phyloP scores from a whole-genome alignment of 371 early-diverging fungal species.

The Mortierella sp. region DNA sequence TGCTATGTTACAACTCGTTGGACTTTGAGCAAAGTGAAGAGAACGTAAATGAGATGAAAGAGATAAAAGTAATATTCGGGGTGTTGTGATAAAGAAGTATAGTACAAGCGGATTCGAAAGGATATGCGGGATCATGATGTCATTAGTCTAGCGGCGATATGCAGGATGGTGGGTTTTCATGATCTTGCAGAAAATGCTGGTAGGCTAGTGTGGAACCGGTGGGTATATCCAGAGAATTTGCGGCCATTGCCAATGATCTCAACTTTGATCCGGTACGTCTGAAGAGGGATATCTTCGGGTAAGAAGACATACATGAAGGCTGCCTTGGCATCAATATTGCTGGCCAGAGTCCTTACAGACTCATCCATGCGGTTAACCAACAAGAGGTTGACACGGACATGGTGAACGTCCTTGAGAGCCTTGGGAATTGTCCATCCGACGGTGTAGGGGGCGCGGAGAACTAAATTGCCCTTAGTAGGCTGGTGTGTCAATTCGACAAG shows the following conservation, averaged over 20 bases:
- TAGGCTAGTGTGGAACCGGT: constrained; percentile 39
- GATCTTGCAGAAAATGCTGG: constrained; percentile 38
- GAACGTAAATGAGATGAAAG: constrained; percentile 5
- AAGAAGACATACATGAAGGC: constrained; percentile 48
- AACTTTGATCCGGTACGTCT: constrained; percentile 40
- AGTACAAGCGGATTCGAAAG: background rate
- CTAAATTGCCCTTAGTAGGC: constrained; percentile 34
- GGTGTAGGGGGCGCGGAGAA: constrained; percentile 52
- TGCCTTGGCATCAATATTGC: constrained; percentile 42
- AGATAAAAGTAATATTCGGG: background rate
- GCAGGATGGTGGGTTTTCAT: constrained; percentile 1
- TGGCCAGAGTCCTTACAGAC: constrained; percentile 26
- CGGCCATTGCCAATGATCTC: constrained; percentile 55
- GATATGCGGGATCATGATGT: constrained; percentile 1
- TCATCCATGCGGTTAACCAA: constrained; percentile 30
- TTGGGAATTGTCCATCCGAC: constrained; percentile 53
- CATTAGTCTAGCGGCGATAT: background rate
- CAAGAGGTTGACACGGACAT: constrained; percentile 41
- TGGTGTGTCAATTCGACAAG: constrained; percentile 41
- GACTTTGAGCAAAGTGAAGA: too few species aligned
- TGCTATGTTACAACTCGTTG: too few species aligned
- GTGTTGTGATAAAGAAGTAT: background rate
- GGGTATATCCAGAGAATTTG: constrained; percentile 51
- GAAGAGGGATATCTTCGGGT: constrained; percentile 40
- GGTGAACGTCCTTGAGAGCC: constrained; percentile 33